These are phyloP conservation scores for Marasmius fiardii DNA, from an alignment of 1,284 basidiomycete species.

Conservation along the genomic window DNA sequence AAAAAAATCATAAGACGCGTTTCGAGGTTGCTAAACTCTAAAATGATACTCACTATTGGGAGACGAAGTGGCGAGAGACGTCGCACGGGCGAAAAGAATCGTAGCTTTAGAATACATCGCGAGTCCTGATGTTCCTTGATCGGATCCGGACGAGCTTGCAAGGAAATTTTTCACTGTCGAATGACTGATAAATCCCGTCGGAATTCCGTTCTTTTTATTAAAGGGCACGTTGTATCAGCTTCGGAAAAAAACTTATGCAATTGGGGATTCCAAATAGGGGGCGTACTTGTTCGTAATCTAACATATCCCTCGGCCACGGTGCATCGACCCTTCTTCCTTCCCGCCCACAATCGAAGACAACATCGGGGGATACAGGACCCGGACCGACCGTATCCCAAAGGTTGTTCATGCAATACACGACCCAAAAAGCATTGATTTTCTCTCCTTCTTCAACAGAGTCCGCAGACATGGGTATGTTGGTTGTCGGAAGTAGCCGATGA, in stretches of 20 bases:
- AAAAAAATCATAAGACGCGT: not conserved
- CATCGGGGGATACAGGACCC: slow-evolving; percentile 27
- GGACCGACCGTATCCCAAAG: slow-evolving; percentile 42
- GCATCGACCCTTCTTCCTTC: slow-evolving; percentile 46
- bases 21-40: not conserved
- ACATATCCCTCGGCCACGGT: slow-evolving; percentile 52
- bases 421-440: slow-evolving; percentile 57
- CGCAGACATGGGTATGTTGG: slow-evolving; percentile 20
- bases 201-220: slow-evolving; percentile 5
- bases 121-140: slow-evolving; percentile 5
- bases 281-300: slow-evolving; percentile 40
- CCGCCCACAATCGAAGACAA: slow-evolving; percentile 31
- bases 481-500: slow-evolving; percentile 18
- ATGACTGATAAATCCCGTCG: not conserved
- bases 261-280: not conserved
- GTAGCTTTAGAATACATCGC: slow-evolving; percentile 13
- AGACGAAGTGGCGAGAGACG: not conserved
- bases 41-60: not conserved
- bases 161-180: slow-evolving; percentile 13
- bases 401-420: slow-evolving; percentile 49
- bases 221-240: too few relatives aligned
- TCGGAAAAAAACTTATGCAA: not conserved
- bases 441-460: slow-evolving; percentile 50
- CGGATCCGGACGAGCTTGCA: not conserved
- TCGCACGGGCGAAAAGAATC: slow-evolving; percentile 8